A percentile compares a stretch with the other conserved stretches of the same genome.
Conservation (phyloP, 208 protist species). For the Vickermania ingenoplastis region DNA sequence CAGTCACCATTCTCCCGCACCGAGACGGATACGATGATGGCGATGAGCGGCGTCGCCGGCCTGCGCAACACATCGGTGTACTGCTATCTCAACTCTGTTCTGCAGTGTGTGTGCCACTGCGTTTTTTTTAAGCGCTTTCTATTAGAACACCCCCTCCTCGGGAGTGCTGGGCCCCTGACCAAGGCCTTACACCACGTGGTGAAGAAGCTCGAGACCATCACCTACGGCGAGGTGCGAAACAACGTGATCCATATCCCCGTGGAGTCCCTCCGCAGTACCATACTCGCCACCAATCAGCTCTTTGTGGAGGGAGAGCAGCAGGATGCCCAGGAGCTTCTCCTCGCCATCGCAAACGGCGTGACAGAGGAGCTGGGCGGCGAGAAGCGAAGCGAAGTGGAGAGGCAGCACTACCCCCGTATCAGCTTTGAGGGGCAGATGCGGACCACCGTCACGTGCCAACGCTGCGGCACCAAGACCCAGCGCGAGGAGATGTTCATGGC, state of each 20-base stretch:
- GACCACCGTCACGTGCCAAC: conserved; percentile 47
- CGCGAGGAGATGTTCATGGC: conserved; percentile 82
- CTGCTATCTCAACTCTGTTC: conserved; percentile 95
- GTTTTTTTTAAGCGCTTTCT: conserved; percentile 38
- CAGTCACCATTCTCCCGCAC: conserved; percentile 14
- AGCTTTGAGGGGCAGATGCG: conserved; percentile 63
- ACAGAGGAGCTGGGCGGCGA: conserved; percentile 64
- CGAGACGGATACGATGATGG: conserved; percentile 32
- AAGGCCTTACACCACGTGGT: conserved; percentile 34
- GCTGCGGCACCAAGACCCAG: conserved; percentile 29
- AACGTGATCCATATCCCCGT: conserved; percentile 33
- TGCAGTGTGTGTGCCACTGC: conserved; percentile 91
- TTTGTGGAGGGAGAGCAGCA: conserved; percentile 81
- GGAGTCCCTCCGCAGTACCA: conserved; percentile 23
- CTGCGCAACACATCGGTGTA: conserved; percentile 89
- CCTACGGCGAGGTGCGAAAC: conserved; percentile 39
- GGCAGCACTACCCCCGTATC: conserved; percentile 28
- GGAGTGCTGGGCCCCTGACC: conserved; percentile 39
- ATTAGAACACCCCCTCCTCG: conserved; percentile 10
- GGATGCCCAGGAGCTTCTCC: conserved; percentile 84
- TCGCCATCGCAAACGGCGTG: conserved; percentile 74
- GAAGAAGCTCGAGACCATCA: conserved; percentile 11
- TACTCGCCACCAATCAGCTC: conserved; percentile 35
- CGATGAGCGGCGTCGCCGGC: conserved; percentile 47
- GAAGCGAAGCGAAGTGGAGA: conserved; percentile 40